Evolutionary conservation across 495 filamentous ascomycete genomes (phyloP).

Genomic region (Cudoniella acicularis): DNA sequence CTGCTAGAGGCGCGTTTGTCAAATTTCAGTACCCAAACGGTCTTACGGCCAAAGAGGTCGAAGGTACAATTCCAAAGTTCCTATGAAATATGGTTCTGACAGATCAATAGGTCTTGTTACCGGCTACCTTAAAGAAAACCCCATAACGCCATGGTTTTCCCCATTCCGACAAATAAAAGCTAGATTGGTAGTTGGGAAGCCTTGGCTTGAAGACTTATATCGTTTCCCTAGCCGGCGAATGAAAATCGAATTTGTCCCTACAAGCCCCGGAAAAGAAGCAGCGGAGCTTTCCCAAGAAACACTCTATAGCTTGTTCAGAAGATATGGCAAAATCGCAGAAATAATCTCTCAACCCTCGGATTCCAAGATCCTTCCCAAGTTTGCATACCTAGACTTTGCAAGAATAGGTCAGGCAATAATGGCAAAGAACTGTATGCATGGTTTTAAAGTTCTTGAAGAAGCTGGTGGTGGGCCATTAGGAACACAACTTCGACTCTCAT

Average conservation of each 20-base stretch:
- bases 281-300: constrained; percentile 82
- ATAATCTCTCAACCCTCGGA: constrained; percentile 75
- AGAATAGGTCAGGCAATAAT: constrained; percentile 69
- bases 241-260: constrained; percentile 78
- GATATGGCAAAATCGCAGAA: constrained; percentile 82
- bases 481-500: constrained; percentile 73
- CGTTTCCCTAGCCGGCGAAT: constrained; percentile 72
- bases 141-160: constrained; percentile 83
- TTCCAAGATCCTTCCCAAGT: constrained; percentile 77
- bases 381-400: constrained; percentile 72
- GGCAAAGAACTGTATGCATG: constrained; percentile 92
- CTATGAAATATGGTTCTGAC: background rate
- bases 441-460: constrained; percentile 61
- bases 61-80: constrained; percentile 29
- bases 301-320: constrained; percentile 82
- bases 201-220: constrained; percentile 92
- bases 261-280: constrained; percentile 57
- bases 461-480: constrained; percentile 68
- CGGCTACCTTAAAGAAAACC: constrained; percentile 58
- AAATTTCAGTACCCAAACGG: constrained; percentile 67
- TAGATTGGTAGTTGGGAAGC: constrained; percentile 71
- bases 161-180: constrained; percentile 69
- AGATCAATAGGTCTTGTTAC: constrained; percentile 19
- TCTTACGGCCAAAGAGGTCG: constrained; percentile 54
- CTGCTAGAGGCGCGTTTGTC: constrained; percentile 68